Conservation (phyloP, 2,329 filamentous ascomycete genomes). For the Cladosporium sp. region DNA sequence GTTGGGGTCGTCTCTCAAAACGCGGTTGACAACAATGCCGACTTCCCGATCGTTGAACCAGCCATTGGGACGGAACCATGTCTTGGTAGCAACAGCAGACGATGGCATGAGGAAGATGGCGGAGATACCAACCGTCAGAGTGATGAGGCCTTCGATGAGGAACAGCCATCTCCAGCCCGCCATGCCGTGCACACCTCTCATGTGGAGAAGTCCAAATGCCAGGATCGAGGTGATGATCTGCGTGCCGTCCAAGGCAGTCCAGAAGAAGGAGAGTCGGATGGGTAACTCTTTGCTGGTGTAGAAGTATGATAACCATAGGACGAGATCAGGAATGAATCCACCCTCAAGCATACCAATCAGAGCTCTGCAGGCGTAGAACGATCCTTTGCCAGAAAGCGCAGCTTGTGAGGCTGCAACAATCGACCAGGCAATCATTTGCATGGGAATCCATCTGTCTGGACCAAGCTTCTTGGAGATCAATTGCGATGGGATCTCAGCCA, state of each 20-base stretch:
- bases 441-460: conserved; percentile 46
- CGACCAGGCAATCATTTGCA: conserved; percentile 39
- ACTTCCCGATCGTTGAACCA: conserved; percentile 70
- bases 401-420: conserved; percentile 40
- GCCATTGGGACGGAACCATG: conserved; percentile 59
- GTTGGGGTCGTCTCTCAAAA: conserved; percentile 60
- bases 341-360: conserved; percentile 30
- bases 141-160: conserved; percentile 36
- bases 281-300: conserved; percentile 45
- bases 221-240: conserved; percentile 35
- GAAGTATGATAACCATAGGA: conserved; percentile 45
- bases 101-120: conserved; percentile 42
- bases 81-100: conserved; percentile 63
- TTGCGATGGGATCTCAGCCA: conserved; percentile 51
- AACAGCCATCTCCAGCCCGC: conserved; percentile 34
- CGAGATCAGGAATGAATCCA: conserved; percentile 36
- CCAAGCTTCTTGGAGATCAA: conserved; percentile 55
- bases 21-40: conserved; percentile 63
- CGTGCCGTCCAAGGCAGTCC: conserved; percentile 35
- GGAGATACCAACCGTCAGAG: conserved; percentile 31
- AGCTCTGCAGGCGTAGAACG: conserved; percentile 27
- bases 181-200: conserved; percentile 30
- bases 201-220: conserved; percentile 31
- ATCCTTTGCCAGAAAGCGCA: conserved; percentile 35
- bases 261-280: conserved; percentile 45